A percentile compares a stretch with the other conserved stretches of the same genome.
phyloP scores from a whole-genome alignment of 495 filamentous ascomycete genomes.

The Annulohypoxylon stygium region DNA sequence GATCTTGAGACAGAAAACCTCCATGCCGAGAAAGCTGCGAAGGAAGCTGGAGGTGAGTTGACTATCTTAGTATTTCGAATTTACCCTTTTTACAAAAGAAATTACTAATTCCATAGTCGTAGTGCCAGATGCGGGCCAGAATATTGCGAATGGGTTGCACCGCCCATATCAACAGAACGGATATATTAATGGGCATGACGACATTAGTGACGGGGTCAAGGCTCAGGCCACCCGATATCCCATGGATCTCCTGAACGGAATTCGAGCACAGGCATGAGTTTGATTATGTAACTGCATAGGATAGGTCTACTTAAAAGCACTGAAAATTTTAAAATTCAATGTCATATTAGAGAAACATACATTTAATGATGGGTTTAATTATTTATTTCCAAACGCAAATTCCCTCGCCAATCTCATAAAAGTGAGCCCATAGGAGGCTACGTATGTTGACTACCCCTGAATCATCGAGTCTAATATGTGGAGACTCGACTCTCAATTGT shows the following conservation, averaged over 20 bases:
- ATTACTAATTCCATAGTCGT: not conserved
- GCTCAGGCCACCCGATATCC: not conserved
- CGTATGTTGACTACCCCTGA: not conserved
- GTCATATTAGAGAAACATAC: not conserved
- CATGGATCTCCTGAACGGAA: conserved; percentile 25
- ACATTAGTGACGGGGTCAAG: not conserved
- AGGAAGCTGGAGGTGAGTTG: conserved; percentile 32
- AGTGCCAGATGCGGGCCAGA: not conserved
- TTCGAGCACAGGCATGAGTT: conserved; percentile 43
- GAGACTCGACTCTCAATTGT: too few species aligned
- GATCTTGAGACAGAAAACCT: conserved; percentile 41
- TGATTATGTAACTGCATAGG: not conserved
- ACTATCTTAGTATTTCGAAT: not conserved
- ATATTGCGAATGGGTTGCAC: not conserved
- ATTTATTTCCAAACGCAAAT: too few species aligned
- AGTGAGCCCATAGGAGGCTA: not conserved
- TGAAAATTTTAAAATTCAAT: not conserved
- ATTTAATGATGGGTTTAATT: not conserved
- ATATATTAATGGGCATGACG: conserved; percentile 17
- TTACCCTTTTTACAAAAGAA: not conserved
- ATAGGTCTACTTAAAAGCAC: not conserved
- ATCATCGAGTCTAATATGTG: too few species aligned
- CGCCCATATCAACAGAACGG: conserved; percentile 11
- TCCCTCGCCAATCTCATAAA: too few species aligned
- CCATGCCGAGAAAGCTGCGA: conserved; percentile 17